Percentiles rank a stretch among this genome's conserved stretches.
phyloP scores from a whole-genome alignment of 495 filamentous ascomycete genomes.

The Aspergillus ellipticus region DNA sequence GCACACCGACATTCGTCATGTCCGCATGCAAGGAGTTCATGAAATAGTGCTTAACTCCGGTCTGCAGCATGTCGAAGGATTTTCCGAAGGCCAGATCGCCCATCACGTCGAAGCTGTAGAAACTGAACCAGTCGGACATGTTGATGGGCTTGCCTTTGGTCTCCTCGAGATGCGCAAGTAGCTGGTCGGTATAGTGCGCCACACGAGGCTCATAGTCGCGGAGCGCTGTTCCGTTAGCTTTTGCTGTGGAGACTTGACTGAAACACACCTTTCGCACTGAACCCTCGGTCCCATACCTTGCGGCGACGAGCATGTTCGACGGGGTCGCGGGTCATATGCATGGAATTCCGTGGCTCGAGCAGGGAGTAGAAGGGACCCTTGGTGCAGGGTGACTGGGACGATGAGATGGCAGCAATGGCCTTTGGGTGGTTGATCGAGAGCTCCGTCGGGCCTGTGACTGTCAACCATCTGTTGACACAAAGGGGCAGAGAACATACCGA shows the following conservation, averaged over 20 bases:
- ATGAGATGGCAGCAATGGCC: constrained; percentile 30
- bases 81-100: constrained; percentile 1
- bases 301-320: constrained; percentile 32
- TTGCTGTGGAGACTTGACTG: not conserved
- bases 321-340: constrained; percentile 36
- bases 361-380: constrained; percentile 45
- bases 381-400: constrained; percentile 22
- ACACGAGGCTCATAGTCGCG: constrained; percentile 34
- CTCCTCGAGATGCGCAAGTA: constrained; percentile 21
- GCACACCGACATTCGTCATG: not conserved
- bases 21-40: not conserved
- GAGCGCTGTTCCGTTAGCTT: constrained; percentile 17
- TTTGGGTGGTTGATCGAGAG: constrained; percentile 38
- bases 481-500: constrained; percentile 9
- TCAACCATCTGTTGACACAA: not conserved
- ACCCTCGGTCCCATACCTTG: constrained; percentile 39
- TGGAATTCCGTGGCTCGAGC: constrained; percentile 23
- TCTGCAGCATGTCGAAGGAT: not conserved
- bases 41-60: not conserved
- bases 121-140: constrained; percentile 42
- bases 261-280: constrained; percentile 28
- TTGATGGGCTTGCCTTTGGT: constrained; percentile 25
- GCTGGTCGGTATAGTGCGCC: constrained; percentile 18
- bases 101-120: constrained; percentile 15
- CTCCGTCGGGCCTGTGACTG: constrained; percentile 30